These are phyloP conservation scores for Auricularia cornea DNA, from an alignment of 768 basidiomycete genomes.

Conservation along the genomic window DNA sequence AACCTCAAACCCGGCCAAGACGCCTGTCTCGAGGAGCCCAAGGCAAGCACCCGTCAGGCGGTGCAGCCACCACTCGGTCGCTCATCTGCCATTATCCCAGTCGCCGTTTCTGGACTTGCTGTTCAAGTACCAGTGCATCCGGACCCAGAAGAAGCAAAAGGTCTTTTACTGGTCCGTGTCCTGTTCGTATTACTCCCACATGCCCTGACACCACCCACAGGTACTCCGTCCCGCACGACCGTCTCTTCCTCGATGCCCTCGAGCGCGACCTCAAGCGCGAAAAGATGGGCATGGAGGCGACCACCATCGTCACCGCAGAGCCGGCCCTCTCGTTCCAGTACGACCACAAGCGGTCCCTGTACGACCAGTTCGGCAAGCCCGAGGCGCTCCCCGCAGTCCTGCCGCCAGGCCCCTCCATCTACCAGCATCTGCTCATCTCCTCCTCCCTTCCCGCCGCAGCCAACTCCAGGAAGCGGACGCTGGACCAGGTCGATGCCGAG, in stretches of 20 bases:
- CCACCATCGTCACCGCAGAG: constrained; percentile 67
- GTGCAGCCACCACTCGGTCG: too few relatives aligned
- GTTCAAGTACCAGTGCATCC: constrained; percentile 94
- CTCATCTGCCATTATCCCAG: constrained; percentile 31
- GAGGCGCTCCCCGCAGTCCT: background rate
- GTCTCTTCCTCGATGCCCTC: constrained; percentile 92
- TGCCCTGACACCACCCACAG: constrained; percentile 28
- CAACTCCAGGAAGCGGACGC: constrained; percentile 12
- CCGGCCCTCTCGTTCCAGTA: constrained; percentile 85
- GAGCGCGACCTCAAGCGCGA: constrained; percentile 95
- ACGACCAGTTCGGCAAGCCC: constrained; percentile 71
- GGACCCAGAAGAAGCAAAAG: constrained; percentile 98
- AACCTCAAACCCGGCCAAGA: constrained; percentile 92
- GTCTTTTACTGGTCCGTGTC: constrained; percentile 91
- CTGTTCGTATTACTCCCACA: background rate
- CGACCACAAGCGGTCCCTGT: constrained; percentile 76
- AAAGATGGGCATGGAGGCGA: constrained; percentile 82
- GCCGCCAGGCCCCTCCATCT: background rate
- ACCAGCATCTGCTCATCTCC: background rate
- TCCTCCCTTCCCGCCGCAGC: background rate
- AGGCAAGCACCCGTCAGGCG: constrained; percentile 60
- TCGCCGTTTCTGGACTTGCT: constrained; percentile 87
- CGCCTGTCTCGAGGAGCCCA: constrained; percentile 92
- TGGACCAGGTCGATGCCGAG: constrained; percentile 18
- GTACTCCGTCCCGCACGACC: constrained; percentile 96